Evolutionary conservation across 169 alveolate species (phyloP).

Genomic region (Miamiensis avidus): DNA sequence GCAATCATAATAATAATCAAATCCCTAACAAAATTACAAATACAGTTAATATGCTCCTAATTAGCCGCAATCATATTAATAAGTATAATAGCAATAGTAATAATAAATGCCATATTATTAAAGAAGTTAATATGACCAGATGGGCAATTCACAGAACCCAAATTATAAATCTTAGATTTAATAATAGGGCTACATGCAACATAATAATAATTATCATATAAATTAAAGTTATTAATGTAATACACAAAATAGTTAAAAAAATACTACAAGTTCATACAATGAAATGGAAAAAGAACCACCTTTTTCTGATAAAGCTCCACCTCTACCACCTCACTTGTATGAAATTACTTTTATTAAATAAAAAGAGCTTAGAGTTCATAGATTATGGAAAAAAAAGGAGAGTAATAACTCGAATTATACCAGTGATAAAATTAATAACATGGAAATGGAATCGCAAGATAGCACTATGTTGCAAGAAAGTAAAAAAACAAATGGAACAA

Average conservation of each 20-base stretch:
- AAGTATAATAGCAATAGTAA: not conserved
- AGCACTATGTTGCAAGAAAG: not conserved
- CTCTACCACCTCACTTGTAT: conserved; percentile 44
- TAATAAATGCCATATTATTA: not conserved
- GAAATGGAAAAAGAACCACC: conserved; percentile 3
- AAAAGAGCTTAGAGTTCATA: conserved; percentile 13
- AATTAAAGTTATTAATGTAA: too few relatives aligned
- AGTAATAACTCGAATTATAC: not conserved
- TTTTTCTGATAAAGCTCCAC: conserved; percentile 46
- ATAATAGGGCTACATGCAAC: too few relatives aligned
- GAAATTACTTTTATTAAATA: conserved; percentile 28
- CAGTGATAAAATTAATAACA: not conserved
- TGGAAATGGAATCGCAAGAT: conserved; percentile 36
- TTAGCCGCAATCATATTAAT: not conserved
- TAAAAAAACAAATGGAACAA: too few relatives aligned
- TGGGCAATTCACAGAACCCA: too few relatives aligned
- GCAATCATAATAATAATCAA: not conserved
- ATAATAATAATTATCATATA: too few relatives aligned
- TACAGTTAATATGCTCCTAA: not conserved
- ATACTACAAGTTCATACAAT: too few relatives aligned
- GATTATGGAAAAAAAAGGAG: conserved; percentile 34
- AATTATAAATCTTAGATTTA: too few relatives aligned
- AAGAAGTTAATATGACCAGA: not conserved
- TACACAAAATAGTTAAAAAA: too few relatives aligned
- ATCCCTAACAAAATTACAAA: not conserved